These are phyloP conservation scores for Fusarium nanum DNA, from an alignment of 2,329 filamentous ascomycete species.

Conservation along the genomic window DNA sequence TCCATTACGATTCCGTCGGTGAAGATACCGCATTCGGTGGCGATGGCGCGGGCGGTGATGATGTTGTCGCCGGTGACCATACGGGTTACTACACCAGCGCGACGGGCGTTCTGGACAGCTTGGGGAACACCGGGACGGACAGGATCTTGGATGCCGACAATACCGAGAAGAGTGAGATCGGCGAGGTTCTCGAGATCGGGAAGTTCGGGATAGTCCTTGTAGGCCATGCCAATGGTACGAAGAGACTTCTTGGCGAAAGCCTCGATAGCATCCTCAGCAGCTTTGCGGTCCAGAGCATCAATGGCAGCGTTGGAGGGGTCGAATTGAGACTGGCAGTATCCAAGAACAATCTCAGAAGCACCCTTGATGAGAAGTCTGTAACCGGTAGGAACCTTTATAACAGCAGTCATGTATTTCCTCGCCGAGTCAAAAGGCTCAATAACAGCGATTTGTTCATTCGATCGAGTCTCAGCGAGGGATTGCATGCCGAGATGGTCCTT, in stretches of 20 bases:
- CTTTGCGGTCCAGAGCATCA: constrained; percentile 62
- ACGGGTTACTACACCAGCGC: constrained; percentile 81
- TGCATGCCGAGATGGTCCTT: constrained; percentile 75
- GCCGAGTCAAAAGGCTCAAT: constrained; percentile 80
- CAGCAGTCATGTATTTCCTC: constrained; percentile 78
- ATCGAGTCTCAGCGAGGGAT: constrained; percentile 71
- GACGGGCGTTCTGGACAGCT: constrained; percentile 77
- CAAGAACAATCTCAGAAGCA: constrained; percentile 71
- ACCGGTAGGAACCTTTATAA: constrained; percentile 64
- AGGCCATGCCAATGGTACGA: constrained; percentile 85
- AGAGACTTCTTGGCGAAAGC: constrained; percentile 83
- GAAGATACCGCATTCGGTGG: constrained; percentile 81
- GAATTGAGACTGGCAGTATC: constrained; percentile 62
- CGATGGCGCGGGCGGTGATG: constrained; percentile 81
- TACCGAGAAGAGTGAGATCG: constrained; percentile 72
- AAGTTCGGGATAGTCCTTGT: constrained; percentile 78
- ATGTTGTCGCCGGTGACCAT: constrained; percentile 91
- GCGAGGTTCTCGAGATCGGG: constrained; percentile 67
- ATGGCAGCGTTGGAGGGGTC: constrained; percentile 58
- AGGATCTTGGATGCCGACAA: constrained; percentile 82
- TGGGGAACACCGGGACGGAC: constrained; percentile 78
- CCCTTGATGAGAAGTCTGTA: constrained; percentile 72
- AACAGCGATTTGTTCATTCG: constrained; percentile 70
- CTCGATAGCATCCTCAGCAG: constrained; percentile 73
- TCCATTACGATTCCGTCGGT: constrained; percentile 79